phyloP scores from a whole-genome alignment of 805 yeast species.

The Naumovozyma baii region DNA sequence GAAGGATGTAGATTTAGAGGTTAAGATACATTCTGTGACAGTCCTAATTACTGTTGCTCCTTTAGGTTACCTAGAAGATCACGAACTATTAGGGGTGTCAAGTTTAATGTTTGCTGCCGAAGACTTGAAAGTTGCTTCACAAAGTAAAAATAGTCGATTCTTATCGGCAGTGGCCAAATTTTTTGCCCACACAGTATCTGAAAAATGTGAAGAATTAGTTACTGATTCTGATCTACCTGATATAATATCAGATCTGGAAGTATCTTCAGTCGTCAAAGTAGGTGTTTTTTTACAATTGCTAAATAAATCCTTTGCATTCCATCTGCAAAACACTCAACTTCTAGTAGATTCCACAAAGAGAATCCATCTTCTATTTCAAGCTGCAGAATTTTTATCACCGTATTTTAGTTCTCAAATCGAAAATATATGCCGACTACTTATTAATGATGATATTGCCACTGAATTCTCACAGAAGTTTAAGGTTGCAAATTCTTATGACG shows the following conservation, averaged over 20 bases:
- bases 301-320: slow-evolving; percentile 17
- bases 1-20: slow-evolving; percentile 46
- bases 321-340: slow-evolving; percentile 8
- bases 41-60: slow-evolving; percentile 47
- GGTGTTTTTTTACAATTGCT: slow-evolving; percentile 22
- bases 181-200: slow-evolving; percentile 36
- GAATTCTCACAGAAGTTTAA: slow-evolving; percentile 3
- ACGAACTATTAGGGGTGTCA: slow-evolving; percentile 39
- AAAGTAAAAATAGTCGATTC: slow-evolving; percentile 27
- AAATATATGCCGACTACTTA: slow-evolving; percentile 20
- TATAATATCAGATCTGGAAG: slow-evolving; percentile 9
- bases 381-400: slow-evolving; percentile 27
- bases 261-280: slow-evolving; percentile 14
- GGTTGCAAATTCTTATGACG: slow-evolving; percentile 7
- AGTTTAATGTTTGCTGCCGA: slow-evolving; percentile 36
- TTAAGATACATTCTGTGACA: slow-evolving; percentile 41
- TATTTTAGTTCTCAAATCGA: slow-evolving; percentile 17
- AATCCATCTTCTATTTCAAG: slow-evolving; percentile 21
- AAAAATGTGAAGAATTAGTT: slow-evolving; percentile 30
- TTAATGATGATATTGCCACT: slow-evolving; percentile 11
- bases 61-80: slow-evolving; percentile 55
- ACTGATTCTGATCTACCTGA: slow-evolving; percentile 25
- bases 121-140: slow-evolving; percentile 24
- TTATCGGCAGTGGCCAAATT: slow-evolving; percentile 47
- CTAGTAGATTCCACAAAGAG: slow-evolving; percentile 6